Percentiles rank a stretch among this genome's conserved stretches.
Conservation (phyloP, 495 filamentous ascomycete species). For the Penicillium tannophilum region DNA sequence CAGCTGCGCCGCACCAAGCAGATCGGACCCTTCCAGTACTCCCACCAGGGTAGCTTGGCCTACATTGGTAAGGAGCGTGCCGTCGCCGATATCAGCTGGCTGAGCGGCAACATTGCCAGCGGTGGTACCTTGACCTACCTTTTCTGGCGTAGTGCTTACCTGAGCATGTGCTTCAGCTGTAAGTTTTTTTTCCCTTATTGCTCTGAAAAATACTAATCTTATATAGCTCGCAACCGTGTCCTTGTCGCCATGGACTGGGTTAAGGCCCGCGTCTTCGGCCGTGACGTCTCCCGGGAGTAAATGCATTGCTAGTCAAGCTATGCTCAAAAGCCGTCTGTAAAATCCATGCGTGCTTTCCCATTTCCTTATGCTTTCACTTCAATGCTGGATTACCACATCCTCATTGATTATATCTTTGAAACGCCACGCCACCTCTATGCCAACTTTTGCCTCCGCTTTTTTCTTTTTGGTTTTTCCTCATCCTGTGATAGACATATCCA, state of each 20-base stretch:
- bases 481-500: slow-evolving; percentile 31
- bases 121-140: slow-evolving; percentile 82
- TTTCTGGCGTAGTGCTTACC: slow-evolving; percentile 96
- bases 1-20: slow-evolving; percentile 86
- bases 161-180: slow-evolving; percentile 99
- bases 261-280: slow-evolving; percentile 93
- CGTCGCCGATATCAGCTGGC: slow-evolving; percentile 96
- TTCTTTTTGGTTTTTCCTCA: slow-evolving; percentile 12
- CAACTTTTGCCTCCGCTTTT: slow-evolving; percentile 12
- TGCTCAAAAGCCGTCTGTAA: slow-evolving; percentile 9
- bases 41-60: slow-evolving; percentile 91
- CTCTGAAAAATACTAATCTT: slow-evolving; percentile 12
- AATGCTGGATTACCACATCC: slow-evolving; percentile 8
- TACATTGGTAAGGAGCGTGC: slow-evolving; percentile 99
- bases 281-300: slow-evolving; percentile 93
- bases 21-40: slow-evolving; percentile 96
- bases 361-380: slow-evolving; percentile 16
- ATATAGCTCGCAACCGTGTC: slow-evolving; percentile 80
- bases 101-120: slow-evolving; percentile 91
- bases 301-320: slow-evolving; percentile 15
- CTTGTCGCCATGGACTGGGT: slow-evolving; percentile 93
- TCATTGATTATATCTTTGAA: slow-evolving; percentile 15
- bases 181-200: slow-evolving; percentile 44
- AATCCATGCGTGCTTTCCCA: slow-evolving; percentile 13
- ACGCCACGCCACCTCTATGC: slow-evolving; percentile 24